Conservation (phyloP, 2,329 filamentous ascomycete genomes). For the Arthrobotrys sphaeroides region DNA sequence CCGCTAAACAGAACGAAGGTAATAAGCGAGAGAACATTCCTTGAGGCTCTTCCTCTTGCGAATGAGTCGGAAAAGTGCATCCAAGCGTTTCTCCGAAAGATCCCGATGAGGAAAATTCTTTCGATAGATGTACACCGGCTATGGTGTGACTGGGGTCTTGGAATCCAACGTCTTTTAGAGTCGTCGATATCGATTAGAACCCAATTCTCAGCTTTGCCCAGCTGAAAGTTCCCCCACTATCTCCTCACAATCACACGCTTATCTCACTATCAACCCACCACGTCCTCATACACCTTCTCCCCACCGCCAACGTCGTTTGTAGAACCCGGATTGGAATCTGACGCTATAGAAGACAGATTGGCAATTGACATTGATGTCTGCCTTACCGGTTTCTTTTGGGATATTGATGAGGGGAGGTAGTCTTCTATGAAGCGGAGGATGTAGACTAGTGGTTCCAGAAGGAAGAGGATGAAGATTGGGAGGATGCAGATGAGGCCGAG, state of each 20-base stretch:
- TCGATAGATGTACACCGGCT: not conserved
- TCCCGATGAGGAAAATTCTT: not conserved
- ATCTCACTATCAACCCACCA: not conserved
- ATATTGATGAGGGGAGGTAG: constrained; percentile 33
- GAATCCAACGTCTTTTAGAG: not conserved
- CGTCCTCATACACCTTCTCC: not conserved
- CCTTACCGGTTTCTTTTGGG: constrained; percentile 6
- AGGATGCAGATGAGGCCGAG: constrained; percentile 40
- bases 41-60: not conserved
- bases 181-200: not conserved
- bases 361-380: constrained; percentile 24
- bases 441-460: constrained; percentile 49
- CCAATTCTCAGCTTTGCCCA: not conserved
- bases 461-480: constrained; percentile 40
- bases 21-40: not conserved
- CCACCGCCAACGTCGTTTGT: not conserved
- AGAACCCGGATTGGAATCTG: constrained; percentile 22
- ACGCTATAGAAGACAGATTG: constrained; percentile 41
- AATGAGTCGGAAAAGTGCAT: too few species aligned
- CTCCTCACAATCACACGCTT: not conserved
- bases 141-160: not conserved
- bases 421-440: constrained; percentile 41
- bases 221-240: not conserved
- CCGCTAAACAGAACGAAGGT: not conserved
- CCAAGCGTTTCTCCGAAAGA: not conserved